Evolutionary conservation across 2,329 filamentous ascomycete genomes (phyloP).

Genomic region (Pseudogymnoascus sp.): DNA sequence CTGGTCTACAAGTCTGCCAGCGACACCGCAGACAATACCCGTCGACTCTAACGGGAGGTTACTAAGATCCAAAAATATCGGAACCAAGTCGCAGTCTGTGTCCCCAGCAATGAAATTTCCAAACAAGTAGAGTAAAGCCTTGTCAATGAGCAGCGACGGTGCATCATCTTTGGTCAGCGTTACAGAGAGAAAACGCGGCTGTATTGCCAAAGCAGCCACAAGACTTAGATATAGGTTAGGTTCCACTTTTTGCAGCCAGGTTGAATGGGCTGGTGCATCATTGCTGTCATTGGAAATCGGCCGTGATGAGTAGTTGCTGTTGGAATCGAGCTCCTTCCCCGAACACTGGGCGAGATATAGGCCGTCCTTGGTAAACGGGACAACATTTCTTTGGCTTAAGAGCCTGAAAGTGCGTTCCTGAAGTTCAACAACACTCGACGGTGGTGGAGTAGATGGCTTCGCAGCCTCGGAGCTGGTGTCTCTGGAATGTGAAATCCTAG

Average conservation of each 20-base stretch:
- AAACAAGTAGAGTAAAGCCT: conserved; percentile 57
- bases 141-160: conserved; percentile 67
- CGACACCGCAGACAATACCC: conserved; percentile 91
- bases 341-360: conserved; percentile 79
- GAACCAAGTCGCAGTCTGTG: conserved; percentile 66
- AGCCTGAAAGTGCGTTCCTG: conserved; percentile 76
- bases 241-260: conserved; percentile 57
- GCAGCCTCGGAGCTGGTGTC: conserved; percentile 36
- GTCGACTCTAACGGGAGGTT: conserved; percentile 80
- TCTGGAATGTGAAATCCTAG: conserved; percentile 26
- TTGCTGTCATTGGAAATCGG: conserved; percentile 34
- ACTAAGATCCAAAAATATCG: conserved; percentile 81
- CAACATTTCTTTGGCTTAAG: conserved; percentile 71
- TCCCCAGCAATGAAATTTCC: conserved; percentile 71
- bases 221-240: conserved; percentile 57
- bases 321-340: conserved; percentile 41
- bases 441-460: conserved; percentile 64
- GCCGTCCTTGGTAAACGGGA: conserved; percentile 61
- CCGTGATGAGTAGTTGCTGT: conserved; percentile 31
- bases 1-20: conserved; percentile 71
- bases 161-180: conserved; percentile 69
- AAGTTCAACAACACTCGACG: conserved; percentile 70
- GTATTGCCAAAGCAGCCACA: conserved; percentile 53
- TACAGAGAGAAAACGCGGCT: conserved; percentile 66
- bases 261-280: conserved; percentile 26